phyloP scores from a whole-genome alignment of 495 filamentous ascomycete genomes.

The Talaromyces liani region DNA sequence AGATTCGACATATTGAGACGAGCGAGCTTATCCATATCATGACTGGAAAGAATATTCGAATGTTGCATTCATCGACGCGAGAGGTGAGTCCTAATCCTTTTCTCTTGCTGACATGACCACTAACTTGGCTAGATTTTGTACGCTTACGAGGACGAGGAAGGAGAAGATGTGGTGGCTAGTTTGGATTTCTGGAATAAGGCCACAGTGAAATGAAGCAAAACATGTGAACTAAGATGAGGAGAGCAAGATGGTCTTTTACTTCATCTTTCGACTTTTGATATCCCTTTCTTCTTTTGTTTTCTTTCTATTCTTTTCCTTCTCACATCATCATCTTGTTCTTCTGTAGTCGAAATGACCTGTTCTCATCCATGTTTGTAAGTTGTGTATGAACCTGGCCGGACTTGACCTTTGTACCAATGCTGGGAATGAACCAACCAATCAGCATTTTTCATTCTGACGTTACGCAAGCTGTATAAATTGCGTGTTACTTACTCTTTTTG shows the following conservation, averaged over 20 bases:
- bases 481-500: too few species aligned
- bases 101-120: neutral
- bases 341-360: conserved; percentile 13
- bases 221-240: neutral
- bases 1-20: conserved; percentile 90
- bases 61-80: conserved; percentile 92
- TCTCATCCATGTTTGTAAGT: neutral
- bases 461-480: too few species aligned
- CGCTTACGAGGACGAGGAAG: conserved; percentile 91
- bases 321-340: conserved; percentile 13
- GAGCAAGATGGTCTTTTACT: neutral
- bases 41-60: conserved; percentile 89
- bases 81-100: conserved; percentile 58
- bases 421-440: too few species aligned
- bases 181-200: conserved; percentile 85
- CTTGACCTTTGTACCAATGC: too few species aligned
- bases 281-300: conserved; percentile 14
- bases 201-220: neutral
- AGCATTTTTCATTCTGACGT: too few species aligned
- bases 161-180: conserved; percentile 87
- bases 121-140: conserved; percentile 64
- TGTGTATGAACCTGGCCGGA: neutral
- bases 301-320: conserved; percentile 15
- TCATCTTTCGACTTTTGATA: neutral
- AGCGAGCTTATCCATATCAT: conserved; percentile 86